phyloP scores from a whole-genome alignment of 1,284 basidiomycete species.

The Pisolithus thermaeus region DNA sequence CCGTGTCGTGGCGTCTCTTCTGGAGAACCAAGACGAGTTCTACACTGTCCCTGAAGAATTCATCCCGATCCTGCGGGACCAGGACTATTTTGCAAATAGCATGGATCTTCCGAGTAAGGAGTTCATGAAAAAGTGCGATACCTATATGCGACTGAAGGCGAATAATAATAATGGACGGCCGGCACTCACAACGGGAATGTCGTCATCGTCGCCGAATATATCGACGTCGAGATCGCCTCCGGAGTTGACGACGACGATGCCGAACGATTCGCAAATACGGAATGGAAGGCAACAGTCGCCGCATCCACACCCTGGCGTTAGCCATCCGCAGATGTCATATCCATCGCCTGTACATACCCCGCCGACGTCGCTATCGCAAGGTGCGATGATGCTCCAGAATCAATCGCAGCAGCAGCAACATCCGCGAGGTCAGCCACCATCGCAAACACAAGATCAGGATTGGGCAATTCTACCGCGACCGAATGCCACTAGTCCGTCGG shows the following conservation, averaged over 20 bases:
- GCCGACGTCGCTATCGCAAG: conserved; percentile 38
- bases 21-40: conserved; percentile 94
- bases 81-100: conserved; percentile 78
- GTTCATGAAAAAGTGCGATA: conserved; percentile 85
- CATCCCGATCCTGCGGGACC: conserved; percentile 74
- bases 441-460: conserved; percentile 42
- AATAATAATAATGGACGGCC: conserved; percentile 32
- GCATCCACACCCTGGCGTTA: conserved; percentile 32
- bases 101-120: conserved; percentile 85
- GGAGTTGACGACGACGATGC: conserved; percentile 31
- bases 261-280: conserved; percentile 37
- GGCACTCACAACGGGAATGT: conserved; percentile 30
- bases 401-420: conserved; percentile 36
- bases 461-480: conserved; percentile 45
- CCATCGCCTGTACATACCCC: conserved; percentile 27
- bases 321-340: conserved; percentile 41
- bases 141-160: conserved; percentile 55
- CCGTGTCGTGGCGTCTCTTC: conserved; percentile 74
- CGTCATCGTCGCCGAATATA: conserved; percentile 23
- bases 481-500: conserved; percentile 29
- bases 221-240: conserved; percentile 21
- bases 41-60: conserved; percentile 87
- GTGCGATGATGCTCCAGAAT: conserved; percentile 31
- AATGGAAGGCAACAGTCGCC: conserved; percentile 43
- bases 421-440: conserved; percentile 20